A percentile compares a stretch with the other conserved stretches of the same genome.
These are phyloP conservation scores for Santalum album DNA, from an alignment of 164 flowering plant species.

Conservation along the genomic window DNA sequence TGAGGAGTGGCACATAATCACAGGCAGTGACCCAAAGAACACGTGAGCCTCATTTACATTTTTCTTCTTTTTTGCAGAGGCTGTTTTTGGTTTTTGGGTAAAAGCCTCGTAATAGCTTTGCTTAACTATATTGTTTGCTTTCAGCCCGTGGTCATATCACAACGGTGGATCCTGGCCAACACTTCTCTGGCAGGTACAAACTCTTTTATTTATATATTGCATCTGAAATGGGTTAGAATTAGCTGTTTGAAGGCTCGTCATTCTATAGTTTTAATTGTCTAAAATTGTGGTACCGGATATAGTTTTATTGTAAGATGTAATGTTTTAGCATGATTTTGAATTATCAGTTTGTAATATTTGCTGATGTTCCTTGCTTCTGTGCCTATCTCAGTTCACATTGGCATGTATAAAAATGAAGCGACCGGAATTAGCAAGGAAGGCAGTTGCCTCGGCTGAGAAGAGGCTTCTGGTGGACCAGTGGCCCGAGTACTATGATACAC, in stretches of 20 bases:
- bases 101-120: not conserved
- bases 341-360: too few relatives aligned
- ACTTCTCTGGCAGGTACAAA: constrained; percentile 87
- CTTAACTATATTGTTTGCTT: constrained; percentile 9
- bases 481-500: constrained; percentile 74
- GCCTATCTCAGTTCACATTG: constrained; percentile 44
- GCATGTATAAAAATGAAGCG: constrained; percentile 71
- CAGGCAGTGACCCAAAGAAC: constrained; percentile 94
- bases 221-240: too few relatives aligned
- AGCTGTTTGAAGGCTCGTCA: too few relatives aligned
- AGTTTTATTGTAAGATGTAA: too few relatives aligned
- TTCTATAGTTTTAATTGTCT: too few relatives aligned
- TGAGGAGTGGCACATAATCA: constrained; percentile 85
- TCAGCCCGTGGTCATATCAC: constrained; percentile 95
- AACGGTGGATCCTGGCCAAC: constrained; percentile 98
- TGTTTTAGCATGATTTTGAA: too few relatives aligned
- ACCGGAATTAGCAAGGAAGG: constrained; percentile 47
- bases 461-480: constrained; percentile 46
- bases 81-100: not conserved
- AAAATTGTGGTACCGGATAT: not conserved
- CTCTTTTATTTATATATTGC: too few relatives aligned
- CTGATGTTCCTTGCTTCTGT: not conserved
- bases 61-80: not conserved
- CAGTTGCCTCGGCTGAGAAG: constrained; percentile 47
- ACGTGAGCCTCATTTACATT: constrained; percentile 49